These are phyloP conservation scores for Penicillium lividum DNA, from an alignment of 495 filamentous ascomycete genomes.

Conservation along the genomic window DNA sequence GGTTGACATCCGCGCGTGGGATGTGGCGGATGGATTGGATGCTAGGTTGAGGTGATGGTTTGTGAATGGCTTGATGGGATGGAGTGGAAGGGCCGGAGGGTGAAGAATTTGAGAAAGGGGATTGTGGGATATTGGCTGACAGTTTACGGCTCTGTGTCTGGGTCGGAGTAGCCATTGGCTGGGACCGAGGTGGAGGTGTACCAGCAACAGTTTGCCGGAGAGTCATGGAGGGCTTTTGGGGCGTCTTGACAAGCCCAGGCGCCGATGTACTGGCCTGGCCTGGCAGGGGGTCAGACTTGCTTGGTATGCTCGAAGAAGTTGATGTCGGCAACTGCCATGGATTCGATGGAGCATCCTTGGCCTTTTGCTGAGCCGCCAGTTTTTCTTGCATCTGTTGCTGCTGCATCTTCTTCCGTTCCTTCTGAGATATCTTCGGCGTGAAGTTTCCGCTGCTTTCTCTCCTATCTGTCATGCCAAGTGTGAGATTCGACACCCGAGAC, in stretches of 20 bases:
- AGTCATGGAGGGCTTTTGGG: slow-evolving; percentile 55
- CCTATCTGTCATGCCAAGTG: slow-evolving; percentile 63
- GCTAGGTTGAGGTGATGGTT: slow-evolving; percentile 32
- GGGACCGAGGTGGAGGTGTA: slow-evolving; percentile 38
- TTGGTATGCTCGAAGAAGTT: slow-evolving; percentile 19
- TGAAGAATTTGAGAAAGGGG: slow-evolving; percentile 24
- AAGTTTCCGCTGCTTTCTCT: slow-evolving; percentile 36
- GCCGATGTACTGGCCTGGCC: slow-evolving; percentile 21
- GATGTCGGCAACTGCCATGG: slow-evolving; percentile 69
- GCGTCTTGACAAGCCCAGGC: slow-evolving; percentile 28
- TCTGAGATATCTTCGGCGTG: slow-evolving; percentile 73
- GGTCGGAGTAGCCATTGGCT: slow-evolving; percentile 30
- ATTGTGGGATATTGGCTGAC: slow-evolving; percentile 26
- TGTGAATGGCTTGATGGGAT: slow-evolving; percentile 20
- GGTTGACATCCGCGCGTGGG: slow-evolving; percentile 41
- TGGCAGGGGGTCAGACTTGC: slow-evolving; percentile 23
- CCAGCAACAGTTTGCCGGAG: slow-evolving; percentile 64
- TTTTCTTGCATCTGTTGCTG: slow-evolving; percentile 62
- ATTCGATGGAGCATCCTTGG: slow-evolving; percentile 51
- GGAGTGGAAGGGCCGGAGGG: slow-evolving; percentile 23
- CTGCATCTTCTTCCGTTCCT: slow-evolving; percentile 82
- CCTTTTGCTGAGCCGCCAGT: slow-evolving; percentile 47
- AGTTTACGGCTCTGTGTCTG: slow-evolving; percentile 30
- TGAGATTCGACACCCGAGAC: slow-evolving; percentile 65
- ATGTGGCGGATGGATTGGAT: slow-evolving; percentile 54